These are phyloP conservation scores for Cladosporium phlei DNA, from an alignment of 2,329 filamentous ascomycete genomes.

Conservation along the genomic window DNA sequence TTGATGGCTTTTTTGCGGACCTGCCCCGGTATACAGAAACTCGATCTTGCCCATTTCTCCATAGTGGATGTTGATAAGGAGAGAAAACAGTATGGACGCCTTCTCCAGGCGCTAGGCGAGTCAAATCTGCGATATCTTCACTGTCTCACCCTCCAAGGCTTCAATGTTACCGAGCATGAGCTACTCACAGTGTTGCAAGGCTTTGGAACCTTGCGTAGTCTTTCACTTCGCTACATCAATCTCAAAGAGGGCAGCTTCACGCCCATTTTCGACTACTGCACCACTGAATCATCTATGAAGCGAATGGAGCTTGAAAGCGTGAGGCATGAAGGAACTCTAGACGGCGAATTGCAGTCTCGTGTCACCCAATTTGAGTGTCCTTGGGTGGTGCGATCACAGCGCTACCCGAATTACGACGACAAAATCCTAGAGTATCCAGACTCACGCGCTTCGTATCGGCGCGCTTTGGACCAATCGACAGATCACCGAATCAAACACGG, in stretches of 20 bases:
- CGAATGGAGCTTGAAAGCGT: not conserved
- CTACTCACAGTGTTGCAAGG: not conserved
- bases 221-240: not conserved
- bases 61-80: not conserved
- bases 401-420: too few species aligned
- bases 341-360: not conserved
- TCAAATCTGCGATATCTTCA: not conserved
- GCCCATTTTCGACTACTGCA: not conserved
- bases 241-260: not conserved
- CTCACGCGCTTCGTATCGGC: not conserved
- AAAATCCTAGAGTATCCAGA: not conserved
- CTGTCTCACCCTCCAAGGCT: not conserved
- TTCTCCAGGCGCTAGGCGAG: not conserved
- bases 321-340: too few species aligned
- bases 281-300: not conserved
- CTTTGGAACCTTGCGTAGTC: not conserved
- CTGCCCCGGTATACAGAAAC: not conserved
- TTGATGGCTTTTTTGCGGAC: not conserved
- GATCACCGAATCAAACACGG: not conserved
- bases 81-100: not conserved
- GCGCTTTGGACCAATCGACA: not conserved
- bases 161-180: not conserved
- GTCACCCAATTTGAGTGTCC: not conserved
- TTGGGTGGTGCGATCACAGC: not conserved
- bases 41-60: not conserved